Percentiles rank a stretch among this genome's conserved stretches.
Evolutionary conservation across 495 filamentous ascomycete species (phyloP).

Genomic region (Penicillium coprophilum): DNA sequence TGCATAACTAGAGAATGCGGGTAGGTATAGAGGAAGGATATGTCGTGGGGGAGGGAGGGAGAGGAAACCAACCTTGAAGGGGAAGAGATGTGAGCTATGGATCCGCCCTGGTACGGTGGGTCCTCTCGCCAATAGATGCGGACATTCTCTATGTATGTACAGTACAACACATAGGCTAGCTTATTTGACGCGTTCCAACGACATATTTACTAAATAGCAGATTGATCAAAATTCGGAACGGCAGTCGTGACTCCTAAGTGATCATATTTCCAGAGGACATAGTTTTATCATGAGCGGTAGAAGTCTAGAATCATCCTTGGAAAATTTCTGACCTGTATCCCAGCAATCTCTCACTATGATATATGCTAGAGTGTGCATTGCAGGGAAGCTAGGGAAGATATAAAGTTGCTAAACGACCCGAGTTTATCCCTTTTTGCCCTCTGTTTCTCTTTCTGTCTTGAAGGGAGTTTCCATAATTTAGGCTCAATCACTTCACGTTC

Average conservation of each 20-base stretch:
- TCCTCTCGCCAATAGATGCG: too few species aligned
- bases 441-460: not conserved
- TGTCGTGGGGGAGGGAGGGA: too few species aligned
- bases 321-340: not conserved
- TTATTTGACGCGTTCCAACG: too few species aligned
- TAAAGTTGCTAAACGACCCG: too few species aligned
- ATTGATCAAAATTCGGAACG: not conserved
- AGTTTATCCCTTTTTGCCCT: not conserved
- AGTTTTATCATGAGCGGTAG: not conserved
- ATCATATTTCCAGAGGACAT: not conserved
- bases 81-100: too few species aligned
- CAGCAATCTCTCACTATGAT: not conserved
- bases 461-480: not conserved
- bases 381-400: not conserved
- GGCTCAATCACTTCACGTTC: not conserved
- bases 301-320: not conserved
- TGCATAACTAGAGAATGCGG: not conserved
- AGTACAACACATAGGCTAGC: too few species aligned
- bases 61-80: too few species aligned
- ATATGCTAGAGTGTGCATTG: not conserved
- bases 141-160: too few species aligned
- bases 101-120: too few species aligned
- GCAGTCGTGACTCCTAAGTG: not conserved
- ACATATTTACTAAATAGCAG: too few species aligned
- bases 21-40: not conserved